Percentiles rank a stretch among this genome's conserved stretches.
Evolutionary conservation across 495 filamentous ascomycete species (phyloP).

Genomic region (Jackrogersella minutella): DNA sequence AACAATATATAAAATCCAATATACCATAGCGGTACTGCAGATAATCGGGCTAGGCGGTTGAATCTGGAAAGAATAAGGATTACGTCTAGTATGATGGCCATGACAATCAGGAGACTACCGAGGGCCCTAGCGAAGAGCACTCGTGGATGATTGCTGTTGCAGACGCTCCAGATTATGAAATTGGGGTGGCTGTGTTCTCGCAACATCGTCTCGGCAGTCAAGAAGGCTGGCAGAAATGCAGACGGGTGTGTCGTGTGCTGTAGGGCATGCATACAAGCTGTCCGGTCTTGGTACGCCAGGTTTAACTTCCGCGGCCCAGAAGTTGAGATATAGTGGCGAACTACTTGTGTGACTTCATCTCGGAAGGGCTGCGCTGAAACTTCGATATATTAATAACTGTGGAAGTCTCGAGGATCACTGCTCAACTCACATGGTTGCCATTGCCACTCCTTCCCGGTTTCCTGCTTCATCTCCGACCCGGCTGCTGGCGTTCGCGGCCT

Average conservation of each 20-base stretch:
- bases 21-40: slow-evolving; percentile 64
- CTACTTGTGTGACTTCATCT: slow-evolving; percentile 68
- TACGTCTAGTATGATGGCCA: slow-evolving; percentile 60
- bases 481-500: slow-evolving; percentile 28
- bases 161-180: slow-evolving; percentile 71
- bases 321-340: slow-evolving; percentile 70
- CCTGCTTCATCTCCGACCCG: neutral
- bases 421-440: slow-evolving; percentile 50
- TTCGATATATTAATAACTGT: slow-evolving; percentile 36
- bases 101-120: slow-evolving; percentile 57
- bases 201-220: slow-evolving; percentile 65
- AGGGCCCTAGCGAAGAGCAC: slow-evolving; percentile 65
- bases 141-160: slow-evolving; percentile 68
- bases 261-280: slow-evolving; percentile 65
- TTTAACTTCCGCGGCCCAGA: slow-evolving; percentile 67
- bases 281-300: slow-evolving; percentile 67
- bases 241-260: slow-evolving; percentile 76
- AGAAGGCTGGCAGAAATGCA: slow-evolving; percentile 63
- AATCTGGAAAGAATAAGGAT: slow-evolving; percentile 64
- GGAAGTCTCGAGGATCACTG: neutral
- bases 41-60: slow-evolving; percentile 61
- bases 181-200: slow-evolving; percentile 71
- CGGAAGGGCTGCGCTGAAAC: slow-evolving; percentile 76
- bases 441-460: slow-evolving; percentile 20
- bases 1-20: slow-evolving; percentile 68